A percentile compares a stretch with the other conserved stretches of the same genome.
Evolutionary conservation across 2,329 filamentous ascomycete genomes (phyloP).

Genomic region (Trichoderma oligosporum): DNA sequence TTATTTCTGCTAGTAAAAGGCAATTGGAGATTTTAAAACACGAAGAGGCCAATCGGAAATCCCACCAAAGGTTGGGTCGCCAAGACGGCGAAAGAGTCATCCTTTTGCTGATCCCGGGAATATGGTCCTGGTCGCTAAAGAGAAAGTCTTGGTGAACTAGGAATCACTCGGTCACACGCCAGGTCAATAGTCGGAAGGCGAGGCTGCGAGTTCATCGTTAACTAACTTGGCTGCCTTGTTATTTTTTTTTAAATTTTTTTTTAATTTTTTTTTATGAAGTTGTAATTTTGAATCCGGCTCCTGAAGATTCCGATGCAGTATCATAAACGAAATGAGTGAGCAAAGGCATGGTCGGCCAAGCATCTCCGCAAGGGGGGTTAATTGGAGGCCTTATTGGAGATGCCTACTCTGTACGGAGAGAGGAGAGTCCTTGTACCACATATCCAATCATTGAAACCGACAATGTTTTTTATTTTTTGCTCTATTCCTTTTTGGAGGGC

Average conservation of each 20-base stretch:
- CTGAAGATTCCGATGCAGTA: constrained; percentile 13
- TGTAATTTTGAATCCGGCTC: constrained; percentile 4
- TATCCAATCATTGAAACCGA: no score
- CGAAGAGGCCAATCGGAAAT: constrained; percentile 9
- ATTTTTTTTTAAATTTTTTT: not conserved
- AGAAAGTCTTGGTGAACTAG: not conserved
- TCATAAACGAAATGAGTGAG: constrained; percentile 2
- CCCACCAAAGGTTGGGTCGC: not conserved
- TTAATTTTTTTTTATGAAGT: no score
- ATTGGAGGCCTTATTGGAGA: constrained; percentile 16
- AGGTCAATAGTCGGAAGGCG: not conserved
- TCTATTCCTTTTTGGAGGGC: no score
- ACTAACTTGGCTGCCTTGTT: not conserved
- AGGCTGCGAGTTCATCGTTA: not conserved
- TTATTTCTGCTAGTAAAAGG: no score
- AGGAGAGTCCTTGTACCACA: no score
- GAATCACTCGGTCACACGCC: constrained; percentile 12
- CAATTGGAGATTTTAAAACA: not conserved
- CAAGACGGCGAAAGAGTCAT: constrained; percentile 1
- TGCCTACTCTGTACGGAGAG: not conserved
- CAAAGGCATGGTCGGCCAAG: not conserved
- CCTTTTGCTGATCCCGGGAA: constrained; percentile 3
- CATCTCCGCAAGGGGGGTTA: constrained; percentile 3
- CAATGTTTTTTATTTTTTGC: no score
- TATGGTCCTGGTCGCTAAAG: not conserved